These are phyloP conservation scores for Lipomyces starkeyi DNA, from an alignment of 805 yeast genomes.

Conservation along the genomic window DNA sequence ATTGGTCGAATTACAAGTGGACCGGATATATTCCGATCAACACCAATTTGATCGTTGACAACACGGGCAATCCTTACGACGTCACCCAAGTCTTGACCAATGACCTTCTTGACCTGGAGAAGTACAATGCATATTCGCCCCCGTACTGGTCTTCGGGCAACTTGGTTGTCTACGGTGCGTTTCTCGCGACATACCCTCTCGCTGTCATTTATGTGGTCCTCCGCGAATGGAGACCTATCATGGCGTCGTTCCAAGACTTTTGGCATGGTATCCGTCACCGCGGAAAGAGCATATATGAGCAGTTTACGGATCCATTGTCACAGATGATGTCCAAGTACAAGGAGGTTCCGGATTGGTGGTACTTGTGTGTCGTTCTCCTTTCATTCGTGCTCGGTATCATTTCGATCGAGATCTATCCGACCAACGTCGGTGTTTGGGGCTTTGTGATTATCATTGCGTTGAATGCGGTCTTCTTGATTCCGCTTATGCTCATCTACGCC, in stretches of 20 bases:
- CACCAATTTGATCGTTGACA: conserved; percentile 55
- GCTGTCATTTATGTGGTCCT: conserved; percentile 16
- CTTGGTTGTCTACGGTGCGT: conserved; percentile 62
- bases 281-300: conserved; percentile 31
- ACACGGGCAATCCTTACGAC: conserved; percentile 57
- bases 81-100: conserved; percentile 57
- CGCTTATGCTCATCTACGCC: conserved; percentile 65
- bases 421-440: conserved; percentile 61
- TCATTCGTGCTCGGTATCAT: conserved; percentile 56
- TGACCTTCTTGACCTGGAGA: conserved; percentile 52
- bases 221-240: conserved; percentile 12
- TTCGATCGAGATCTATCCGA: conserved; percentile 50
- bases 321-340: conserved; percentile 16
- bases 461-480: conserved; percentile 67
- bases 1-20: conserved; percentile 62
- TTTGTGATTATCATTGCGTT: conserved; percentile 62
- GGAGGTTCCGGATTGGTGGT: conserved; percentile 68
- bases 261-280: conserved; percentile 38
- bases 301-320: conserved; percentile 24
- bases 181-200: conserved; percentile 56
- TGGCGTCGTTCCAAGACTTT: background rate
- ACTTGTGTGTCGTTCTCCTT: conserved; percentile 50
- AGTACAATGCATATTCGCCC: conserved; percentile 66
- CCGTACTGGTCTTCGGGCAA: conserved; percentile 61
- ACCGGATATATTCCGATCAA: conserved; percentile 60